These are phyloP conservation scores for Kurtzmaniella quercitrusa DNA, from an alignment of 1,139 yeast genomes.

Conservation along the genomic window DNA sequence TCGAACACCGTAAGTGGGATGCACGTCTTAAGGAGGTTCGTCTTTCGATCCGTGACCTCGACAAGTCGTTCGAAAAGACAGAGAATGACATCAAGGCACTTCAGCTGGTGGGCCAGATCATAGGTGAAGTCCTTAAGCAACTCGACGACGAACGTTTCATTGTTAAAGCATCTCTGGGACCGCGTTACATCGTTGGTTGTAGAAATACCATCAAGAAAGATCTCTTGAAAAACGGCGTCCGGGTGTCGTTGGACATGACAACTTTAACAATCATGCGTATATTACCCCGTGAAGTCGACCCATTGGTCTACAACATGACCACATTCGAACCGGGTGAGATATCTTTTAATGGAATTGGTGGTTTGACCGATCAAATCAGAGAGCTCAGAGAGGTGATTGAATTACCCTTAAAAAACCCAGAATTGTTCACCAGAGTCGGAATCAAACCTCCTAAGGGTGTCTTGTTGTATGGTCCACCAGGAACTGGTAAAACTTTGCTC, in stretches of 20 bases:
- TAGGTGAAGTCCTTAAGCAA: conserved; percentile 96
- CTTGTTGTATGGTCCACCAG: conserved; percentile 97
- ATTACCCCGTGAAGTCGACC: conserved; percentile 97
- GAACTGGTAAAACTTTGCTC: conserved; percentile 93
- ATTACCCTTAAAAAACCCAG: conserved; percentile 95
- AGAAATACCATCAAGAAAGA: conserved; percentile 88
- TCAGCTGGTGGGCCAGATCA: conserved; percentile 95
- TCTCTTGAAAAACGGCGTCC: conserved; percentile 83
- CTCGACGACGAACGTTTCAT: conserved; percentile 92
- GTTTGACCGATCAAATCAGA: conserved; percentile 90
- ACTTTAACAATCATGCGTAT: conserved; percentile 97
- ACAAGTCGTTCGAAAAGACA: conserved; percentile 83
- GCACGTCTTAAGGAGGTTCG: conserved; percentile 84
- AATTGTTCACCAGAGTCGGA: conserved; percentile 91
- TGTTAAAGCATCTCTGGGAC: conserved; percentile 96
- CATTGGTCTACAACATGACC: conserved; percentile 97
- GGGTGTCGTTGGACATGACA: conserved; percentile 97
- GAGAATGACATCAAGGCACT: conserved; percentile 96
- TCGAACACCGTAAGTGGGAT: conserved; percentile 95
- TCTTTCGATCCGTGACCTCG: conserved; percentile 77
- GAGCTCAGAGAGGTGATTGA: conserved; percentile 98
- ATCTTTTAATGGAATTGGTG: conserved; percentile 95
- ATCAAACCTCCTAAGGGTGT: conserved; percentile 99
- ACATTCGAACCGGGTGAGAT: conserved; percentile 96
- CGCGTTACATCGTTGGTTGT: conserved; percentile 96